A percentile compares a stretch with the other conserved stretches of the same genome.
These are phyloP conservation scores for Podaxis sp. DNA, from an alignment of 768 basidiomycete species.

Conservation along the genomic window DNA sequence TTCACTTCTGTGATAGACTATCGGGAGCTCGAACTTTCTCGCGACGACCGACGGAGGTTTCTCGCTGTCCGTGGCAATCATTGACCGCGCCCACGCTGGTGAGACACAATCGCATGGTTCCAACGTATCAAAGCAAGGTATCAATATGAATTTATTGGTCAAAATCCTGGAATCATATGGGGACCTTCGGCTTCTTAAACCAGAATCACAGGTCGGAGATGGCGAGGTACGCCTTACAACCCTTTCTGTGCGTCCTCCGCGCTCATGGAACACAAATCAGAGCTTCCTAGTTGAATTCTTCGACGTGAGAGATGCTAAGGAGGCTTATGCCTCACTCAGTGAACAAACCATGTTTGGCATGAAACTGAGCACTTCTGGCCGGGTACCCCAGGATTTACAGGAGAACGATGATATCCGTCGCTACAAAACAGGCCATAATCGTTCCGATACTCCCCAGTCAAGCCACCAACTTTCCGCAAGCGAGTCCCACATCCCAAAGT, in stretches of 20 bases:
- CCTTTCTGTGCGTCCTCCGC: background rate
- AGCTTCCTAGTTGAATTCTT: slow-evolving; percentile 66
- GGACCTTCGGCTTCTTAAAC: slow-evolving; percentile 29
- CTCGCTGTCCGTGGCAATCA: slow-evolving; percentile 40
- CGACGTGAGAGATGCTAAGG: slow-evolving; percentile 58
- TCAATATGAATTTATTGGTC: slow-evolving; percentile 21
- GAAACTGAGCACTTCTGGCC: slow-evolving; percentile 44
- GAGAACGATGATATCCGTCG: slow-evolving; percentile 19
- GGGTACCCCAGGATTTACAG: slow-evolving; percentile 14
- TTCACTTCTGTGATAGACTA: slow-evolving; percentile 37
- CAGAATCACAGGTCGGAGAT: slow-evolving; percentile 21
- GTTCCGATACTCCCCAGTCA: slow-evolving; percentile 21
- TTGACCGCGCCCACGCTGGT: slow-evolving; percentile 14
- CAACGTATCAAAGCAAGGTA: slow-evolving; percentile 2
- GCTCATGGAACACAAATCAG: slow-evolving; percentile 16
- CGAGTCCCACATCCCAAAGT: slow-evolving; percentile 20
- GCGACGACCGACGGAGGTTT: slow-evolving; percentile 54
- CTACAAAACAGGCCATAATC: slow-evolving; percentile 11
- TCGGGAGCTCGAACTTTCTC: slow-evolving; percentile 54
- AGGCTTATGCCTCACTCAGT: slow-evolving; percentile 51
- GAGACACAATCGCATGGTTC: background rate
- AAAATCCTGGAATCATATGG: slow-evolving; percentile 34
- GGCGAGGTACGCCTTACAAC: slow-evolving; percentile 23
- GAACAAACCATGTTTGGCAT: slow-evolving; percentile 50
- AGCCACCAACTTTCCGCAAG: slow-evolving; percentile 15